Evolutionary conservation across 306 rosid genomes (phyloP), one percentile per base, ranked within the genome.

Genomic region (Quercus wislizeni): DNA sequence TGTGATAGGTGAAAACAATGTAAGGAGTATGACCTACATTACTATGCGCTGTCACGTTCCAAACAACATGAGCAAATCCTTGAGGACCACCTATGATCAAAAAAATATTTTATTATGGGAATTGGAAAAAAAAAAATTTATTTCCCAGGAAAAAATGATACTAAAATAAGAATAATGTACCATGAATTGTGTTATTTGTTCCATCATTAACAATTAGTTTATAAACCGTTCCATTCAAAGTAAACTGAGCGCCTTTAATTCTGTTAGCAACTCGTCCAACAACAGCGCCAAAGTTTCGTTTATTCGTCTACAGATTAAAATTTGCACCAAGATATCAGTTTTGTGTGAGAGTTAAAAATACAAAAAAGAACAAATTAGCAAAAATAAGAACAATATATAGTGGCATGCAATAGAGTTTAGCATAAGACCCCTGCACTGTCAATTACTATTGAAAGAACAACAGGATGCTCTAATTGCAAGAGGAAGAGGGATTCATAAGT

Each of bases 221-320:
- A 84, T 88, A 92, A 43, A 76, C 89, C 31, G 71, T 83, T 76
- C 97, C 91, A 21, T 92, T 73, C 43, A 90, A 71, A 58, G 80
- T 88, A 78, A 94, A 94, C 55, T 87, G 88, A 30, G 99, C 97
- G 20, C 97, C 93, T 8, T 90, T 93, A 23, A 92, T 87, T 85
- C 99, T 87, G 76, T 92, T 94, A 11, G 99, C 99, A 70, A 92
- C 90, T 30, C 99, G 63, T 65, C 99, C 99, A 30, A 94, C 93
- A 25, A 88, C 74, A 1, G 97, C 89, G 33, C 97, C 99, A 38
- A 94, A 73, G 64, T 92, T 87, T 4, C 92, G 18, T 71, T 93
- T 51, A 74, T 87, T 92, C 43, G 85, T 92, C 99, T 94, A 88
- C 78, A 85, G 46, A 73, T 58, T 61, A 35, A 67, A 57, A 41